phyloP scores from a whole-genome alignment of 148 eudicot species.

The Camellia japonica region DNA sequence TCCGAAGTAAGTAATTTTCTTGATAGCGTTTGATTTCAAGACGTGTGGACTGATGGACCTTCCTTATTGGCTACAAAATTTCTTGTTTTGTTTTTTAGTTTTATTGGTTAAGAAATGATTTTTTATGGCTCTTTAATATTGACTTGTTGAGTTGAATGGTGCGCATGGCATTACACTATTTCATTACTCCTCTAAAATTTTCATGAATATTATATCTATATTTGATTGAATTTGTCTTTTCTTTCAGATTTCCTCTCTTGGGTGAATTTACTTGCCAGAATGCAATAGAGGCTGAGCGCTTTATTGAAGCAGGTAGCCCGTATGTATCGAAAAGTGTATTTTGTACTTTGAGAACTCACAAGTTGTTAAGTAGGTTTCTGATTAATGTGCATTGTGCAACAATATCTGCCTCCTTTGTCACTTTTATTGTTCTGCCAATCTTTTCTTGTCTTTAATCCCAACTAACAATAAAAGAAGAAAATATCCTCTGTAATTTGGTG shows the following conservation, averaged over 20 bases:
- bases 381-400: neutral
- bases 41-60: neutral
- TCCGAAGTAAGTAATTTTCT: neutral
- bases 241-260: slow-evolving; percentile 68
- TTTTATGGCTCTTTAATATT: neutral
- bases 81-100: neutral
- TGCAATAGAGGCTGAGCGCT: slow-evolving; percentile 92
- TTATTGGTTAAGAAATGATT: neutral
- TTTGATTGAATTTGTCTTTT: neutral
- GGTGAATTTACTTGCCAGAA: slow-evolving; percentile 99
- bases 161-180: slow-evolving; percentile 4
- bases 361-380: neutral
- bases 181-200: neutral
- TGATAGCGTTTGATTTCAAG: neutral
- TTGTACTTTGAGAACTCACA: neutral
- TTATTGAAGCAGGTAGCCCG: slow-evolving; percentile 99
- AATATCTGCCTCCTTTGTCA: neutral
- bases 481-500: neutral
- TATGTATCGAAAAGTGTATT: slow-evolving; percentile 61
- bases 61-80: no score
- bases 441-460: neutral
- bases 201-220: neutral
- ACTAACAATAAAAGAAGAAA: neutral
- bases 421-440: neutral
- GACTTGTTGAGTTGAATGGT: neutral